Evolutionary conservation across 768 basidiomycete genomes (phyloP).

Genomic region (Tephrocybe sp.): DNA sequence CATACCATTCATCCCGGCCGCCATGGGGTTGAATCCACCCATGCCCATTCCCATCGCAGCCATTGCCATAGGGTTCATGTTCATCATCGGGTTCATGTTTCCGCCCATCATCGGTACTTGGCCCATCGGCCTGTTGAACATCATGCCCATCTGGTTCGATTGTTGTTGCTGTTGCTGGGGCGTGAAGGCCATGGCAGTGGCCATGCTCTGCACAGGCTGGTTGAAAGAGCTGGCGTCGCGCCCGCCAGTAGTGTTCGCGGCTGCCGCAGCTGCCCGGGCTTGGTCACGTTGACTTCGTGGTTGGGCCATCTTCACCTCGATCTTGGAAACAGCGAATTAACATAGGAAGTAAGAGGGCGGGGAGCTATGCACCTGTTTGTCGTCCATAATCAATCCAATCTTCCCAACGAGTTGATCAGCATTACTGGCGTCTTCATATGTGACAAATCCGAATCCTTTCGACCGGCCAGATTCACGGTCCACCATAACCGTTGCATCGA

Average conservation of each 20-base stretch:
- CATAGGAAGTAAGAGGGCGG: not conserved
- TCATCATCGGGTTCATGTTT: conserved; percentile 35
- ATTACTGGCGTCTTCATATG: conserved; percentile 67
- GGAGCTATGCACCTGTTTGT: conserved; percentile 59
- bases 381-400: conserved; percentile 69
- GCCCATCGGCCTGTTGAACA: conserved; percentile 55
- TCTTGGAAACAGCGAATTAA: conserved; percentile 38
- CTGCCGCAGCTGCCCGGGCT: conserved; percentile 32
- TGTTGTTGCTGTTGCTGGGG: conserved; percentile 34
- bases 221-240: conserved; percentile 28
- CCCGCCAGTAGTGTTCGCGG: conserved; percentile 20
- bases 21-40: conserved; percentile 32
- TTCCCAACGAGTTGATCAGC: conserved; percentile 69
- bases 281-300: conserved; percentile 66
- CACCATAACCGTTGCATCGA: conserved; percentile 85
- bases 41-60: too few species aligned
- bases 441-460: conserved; percentile 87
- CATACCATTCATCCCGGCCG: conserved; percentile 30
- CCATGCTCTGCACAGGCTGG: conserved; percentile 33
- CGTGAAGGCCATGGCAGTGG: conserved; percentile 30
- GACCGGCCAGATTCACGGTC: conserved; percentile 74
- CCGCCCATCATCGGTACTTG: conserved; percentile 44
- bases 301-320: conserved; percentile 83
- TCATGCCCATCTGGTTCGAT: conserved; percentile 50
- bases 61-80: conserved; percentile 40